Conservation (phyloP, 192 early-diverging fungal species). For the Coemansia sp. region DNA sequence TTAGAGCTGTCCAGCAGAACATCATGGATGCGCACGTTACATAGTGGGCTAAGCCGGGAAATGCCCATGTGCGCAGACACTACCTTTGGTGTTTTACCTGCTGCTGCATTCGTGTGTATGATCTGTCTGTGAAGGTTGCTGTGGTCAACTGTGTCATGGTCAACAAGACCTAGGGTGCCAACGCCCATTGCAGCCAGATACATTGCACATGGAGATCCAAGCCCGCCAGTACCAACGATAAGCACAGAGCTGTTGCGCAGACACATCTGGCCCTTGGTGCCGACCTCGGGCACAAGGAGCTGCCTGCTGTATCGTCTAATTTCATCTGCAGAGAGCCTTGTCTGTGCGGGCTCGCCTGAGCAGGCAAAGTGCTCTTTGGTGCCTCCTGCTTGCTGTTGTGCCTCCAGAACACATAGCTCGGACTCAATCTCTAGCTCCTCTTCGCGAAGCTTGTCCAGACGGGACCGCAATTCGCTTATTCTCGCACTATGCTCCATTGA, state of each 20-base stretch:
- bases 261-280: slow-evolving; percentile 67
- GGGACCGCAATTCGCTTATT: slow-evolving; percentile 16
- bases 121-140: slow-evolving; percentile 96
- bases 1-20: slow-evolving; percentile 78
- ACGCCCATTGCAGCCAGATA: slow-evolving; percentile 91
- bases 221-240: slow-evolving; percentile 92
- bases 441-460: slow-evolving; percentile 22
- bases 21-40: slow-evolving; percentile 65
- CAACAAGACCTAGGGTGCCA: slow-evolving; percentile 84
- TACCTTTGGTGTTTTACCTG: slow-evolving; percentile 66
- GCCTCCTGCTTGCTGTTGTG: neutral
- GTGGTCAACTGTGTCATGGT: slow-evolving; percentile 87
- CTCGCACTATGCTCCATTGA: slow-evolving; percentile 10
- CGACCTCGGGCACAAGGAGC: slow-evolving; percentile 79
- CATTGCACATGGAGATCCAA: slow-evolving; percentile 83
- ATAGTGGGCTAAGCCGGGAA: slow-evolving; percentile 67
- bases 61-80: slow-evolving; percentile 64
- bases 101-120: slow-evolving; percentile 76
- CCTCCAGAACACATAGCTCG: slow-evolving; percentile 32
- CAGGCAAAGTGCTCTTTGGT: neutral
- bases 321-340: slow-evolving; percentile 63
- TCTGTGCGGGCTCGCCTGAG: neutral
- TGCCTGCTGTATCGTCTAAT: slow-evolving; percentile 85
- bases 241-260: slow-evolving; percentile 75
- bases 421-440: slow-evolving; percentile 45